These are phyloP conservation scores for Eutrema japonicum DNA, from an alignment of 345 rosid species.

Conservation along the genomic window DNA sequence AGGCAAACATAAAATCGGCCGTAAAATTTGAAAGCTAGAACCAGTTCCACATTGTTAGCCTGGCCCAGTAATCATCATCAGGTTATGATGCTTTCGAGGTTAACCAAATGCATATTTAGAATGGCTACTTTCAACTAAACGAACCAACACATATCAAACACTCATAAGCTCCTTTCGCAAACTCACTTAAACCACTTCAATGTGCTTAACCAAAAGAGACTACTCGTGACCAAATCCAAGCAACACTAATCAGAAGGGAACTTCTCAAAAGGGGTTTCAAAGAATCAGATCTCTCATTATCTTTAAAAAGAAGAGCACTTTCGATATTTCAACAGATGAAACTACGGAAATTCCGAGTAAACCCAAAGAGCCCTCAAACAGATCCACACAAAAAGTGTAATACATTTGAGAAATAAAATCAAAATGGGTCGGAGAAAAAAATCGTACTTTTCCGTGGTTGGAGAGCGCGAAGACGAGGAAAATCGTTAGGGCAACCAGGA, in stretches of 20 bases:
- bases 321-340: slow-evolving; percentile 14
- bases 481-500: slow-evolving; percentile 51
- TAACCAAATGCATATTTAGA: slow-evolving; percentile 3
- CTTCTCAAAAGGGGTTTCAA: slow-evolving; percentile 9
- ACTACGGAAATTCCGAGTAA: not conserved
- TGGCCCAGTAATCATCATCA: not conserved
- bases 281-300: slow-evolving; percentile 34
- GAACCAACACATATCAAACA: slow-evolving; percentile 12
- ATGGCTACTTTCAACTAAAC: not conserved
- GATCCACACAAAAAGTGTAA: slow-evolving; percentile 29
- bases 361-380: slow-evolving; percentile 11
- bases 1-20: not conserved
- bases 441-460: slow-evolving; percentile 50
- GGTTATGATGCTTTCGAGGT: not conserved
- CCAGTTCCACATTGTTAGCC: not conserved
- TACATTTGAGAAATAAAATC: not conserved
- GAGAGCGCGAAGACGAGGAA: slow-evolving; percentile 61
- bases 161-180: not conserved
- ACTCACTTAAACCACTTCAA: slow-evolving; percentile 7
- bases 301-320: not conserved
- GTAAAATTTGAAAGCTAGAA: slow-evolving; percentile 3
- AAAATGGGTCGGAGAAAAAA: slow-evolving; percentile 13
- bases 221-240: slow-evolving; percentile 3
- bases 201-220: slow-evolving; percentile 8
- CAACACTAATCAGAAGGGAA: not conserved